Evolutionary conservation across 2,329 filamentous ascomycete species (phyloP), one percentile per base, ranked within the genome.

Genomic region (Fusarium sp.): DNA sequence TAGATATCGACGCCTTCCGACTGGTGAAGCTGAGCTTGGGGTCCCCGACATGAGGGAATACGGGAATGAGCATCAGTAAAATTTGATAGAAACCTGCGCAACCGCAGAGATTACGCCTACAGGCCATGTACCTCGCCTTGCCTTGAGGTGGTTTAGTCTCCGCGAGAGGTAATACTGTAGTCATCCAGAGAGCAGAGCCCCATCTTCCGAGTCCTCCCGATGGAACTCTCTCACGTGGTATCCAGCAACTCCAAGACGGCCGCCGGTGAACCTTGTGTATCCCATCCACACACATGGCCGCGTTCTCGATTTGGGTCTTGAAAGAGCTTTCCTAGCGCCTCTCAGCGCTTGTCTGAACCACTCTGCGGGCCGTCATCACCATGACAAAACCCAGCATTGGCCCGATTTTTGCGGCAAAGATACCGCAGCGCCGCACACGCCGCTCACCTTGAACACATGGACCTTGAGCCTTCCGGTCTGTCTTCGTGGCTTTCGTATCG

Each of bases 151-250:
- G 47, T 14, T 31, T 54, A 54, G 47, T 31, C 25, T 31, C 47
- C 27, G 27, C 27, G 16, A 29, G 47, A 52, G n/a, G 47, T 61
- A 45, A 29, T 56, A 14, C 36, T 40, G 22, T 45, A 33, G 38
- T 61, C 25, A 42, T 61, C 33, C 16, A 35, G 29, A 47, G 5
- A 56, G 60, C 47, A 38, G 60, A 40, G 47, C 60, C 45, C 45
- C 29, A 61, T 57, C 54, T 59, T 64, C 76, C 76, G 76, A 76
- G 36, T 78, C 68, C 68, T 77, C 59, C 76, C 74, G 76, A 77
- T 64, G 27, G 56, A 58, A 62, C 42, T 42, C 38, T 67, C 67
- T 78, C 74, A 78, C 74, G 70, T 78, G 74, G 72, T 29, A 45
- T 42, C 42, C 14, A 50, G 60, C 65, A 69, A 66, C 71, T 72